Base-by-base conservation (phyloP, 2,329 filamentous ascomycete species). In the Trichoderma hamatum region DNA sequence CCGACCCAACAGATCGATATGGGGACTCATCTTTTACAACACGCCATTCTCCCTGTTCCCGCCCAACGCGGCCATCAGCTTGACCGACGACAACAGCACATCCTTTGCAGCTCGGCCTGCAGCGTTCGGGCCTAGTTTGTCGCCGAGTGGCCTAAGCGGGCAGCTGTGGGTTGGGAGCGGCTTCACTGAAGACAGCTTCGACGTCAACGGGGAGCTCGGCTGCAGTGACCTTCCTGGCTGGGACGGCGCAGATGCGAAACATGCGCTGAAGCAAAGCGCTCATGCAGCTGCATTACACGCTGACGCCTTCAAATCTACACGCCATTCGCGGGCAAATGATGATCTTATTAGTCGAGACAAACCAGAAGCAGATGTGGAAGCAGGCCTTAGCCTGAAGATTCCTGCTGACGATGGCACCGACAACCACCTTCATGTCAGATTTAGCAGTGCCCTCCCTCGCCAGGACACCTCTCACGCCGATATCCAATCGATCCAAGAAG, bases 31-130 rank as follows among this genome's bases (percentile, higher is more conserved):
- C 80, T 90, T 90, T 72, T 92, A 92, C 79, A 89, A 89, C 70
- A 85, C 89, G 5, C 90, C 94, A 0, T 92, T 94, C 72, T 94
- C 93, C 24, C 88, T 99, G 26, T 99, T 99, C 78, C 94, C 95
- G 5, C 94, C 94, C 3, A 97, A 96, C 72, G 96, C 96, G 59
- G 92, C 96, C 75, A 97, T 99, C 78, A 97, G 93, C 79, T 86
- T 99, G 71, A 97, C 94, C 76, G 94, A 98, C 80, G 96, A 99
- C 81, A 99, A 99, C 80, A 97, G 93, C 73, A 99, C 96, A 14
- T 97, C 96, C 74, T 99, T 99, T 82, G 86, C 97, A 67, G 94
- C 96, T 54, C 87, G 96, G 60, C 96, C 96, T 70, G 96, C 96
- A 65, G 94, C 93, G 49, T 99, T 98, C 81, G 96, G 96, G 0